A percentile compares a stretch with the other conserved stretches of the same genome.
These are phyloP conservation scores for Wickerhamiella azyma DNA, from an alignment of 805 yeast species.

Conservation along the genomic window DNA sequence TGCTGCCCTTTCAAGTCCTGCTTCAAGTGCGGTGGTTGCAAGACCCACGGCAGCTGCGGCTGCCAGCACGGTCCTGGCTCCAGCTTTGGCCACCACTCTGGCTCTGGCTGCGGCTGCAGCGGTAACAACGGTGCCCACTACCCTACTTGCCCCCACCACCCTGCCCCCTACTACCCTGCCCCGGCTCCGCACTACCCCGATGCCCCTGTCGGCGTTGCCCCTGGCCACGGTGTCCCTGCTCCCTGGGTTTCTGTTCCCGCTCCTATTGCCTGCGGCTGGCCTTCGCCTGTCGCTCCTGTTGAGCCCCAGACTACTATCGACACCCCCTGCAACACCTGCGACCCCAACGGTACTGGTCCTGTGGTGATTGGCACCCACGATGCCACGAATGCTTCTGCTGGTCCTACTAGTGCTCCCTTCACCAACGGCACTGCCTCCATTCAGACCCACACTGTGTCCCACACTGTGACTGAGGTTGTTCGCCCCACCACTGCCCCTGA, in stretches of 20 bases:
- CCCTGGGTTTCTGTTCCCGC: background rate
- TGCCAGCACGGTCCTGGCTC: background rate
- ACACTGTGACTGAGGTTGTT: background rate
- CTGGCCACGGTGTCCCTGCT: background rate
- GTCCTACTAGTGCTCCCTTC: background rate
- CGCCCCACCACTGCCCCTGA: background rate
- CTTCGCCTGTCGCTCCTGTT: background rate
- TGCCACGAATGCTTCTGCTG: background rate
- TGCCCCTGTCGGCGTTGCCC: background rate
- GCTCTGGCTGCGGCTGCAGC: slow-evolving; percentile 3
- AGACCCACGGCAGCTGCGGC: background rate
- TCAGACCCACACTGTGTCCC: background rate
- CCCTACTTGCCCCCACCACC: background rate
- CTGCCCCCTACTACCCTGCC: background rate
- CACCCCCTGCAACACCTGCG: background rate
- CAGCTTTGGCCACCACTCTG: slow-evolving; percentile 3
- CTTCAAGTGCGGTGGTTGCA: slow-evolving; percentile 6
- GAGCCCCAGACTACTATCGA: background rate
- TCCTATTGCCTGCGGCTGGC: background rate
- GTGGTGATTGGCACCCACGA: background rate
- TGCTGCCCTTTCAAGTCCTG: slow-evolving; percentile 4
- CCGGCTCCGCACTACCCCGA: background rate
- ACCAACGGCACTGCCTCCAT: background rate
- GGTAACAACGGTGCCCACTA: background rate
- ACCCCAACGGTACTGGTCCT: background rate